Evolutionary conservation across 371 early-diverging fungal species (phyloP).

Genomic region (Chytridiales sp.): DNA sequence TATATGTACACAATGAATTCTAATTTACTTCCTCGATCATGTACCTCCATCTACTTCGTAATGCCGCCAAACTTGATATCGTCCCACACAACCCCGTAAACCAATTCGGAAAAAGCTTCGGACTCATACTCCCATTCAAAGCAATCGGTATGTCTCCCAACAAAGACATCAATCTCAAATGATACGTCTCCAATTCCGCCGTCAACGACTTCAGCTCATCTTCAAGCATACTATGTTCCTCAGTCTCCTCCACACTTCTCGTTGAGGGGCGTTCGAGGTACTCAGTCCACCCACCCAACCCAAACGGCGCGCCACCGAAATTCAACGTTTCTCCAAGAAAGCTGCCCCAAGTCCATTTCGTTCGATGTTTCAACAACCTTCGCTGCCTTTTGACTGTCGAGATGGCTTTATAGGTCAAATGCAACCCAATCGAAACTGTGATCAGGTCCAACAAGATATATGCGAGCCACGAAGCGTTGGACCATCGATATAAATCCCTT

Average conservation of each 20-base stretch:
- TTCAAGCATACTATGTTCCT: constrained; percentile 18
- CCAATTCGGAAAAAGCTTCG: constrained; percentile 13
- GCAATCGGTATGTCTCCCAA: constrained; percentile 14
- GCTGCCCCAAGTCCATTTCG: neutral
- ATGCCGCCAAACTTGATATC: constrained; percentile 8
- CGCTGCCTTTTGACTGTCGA: constrained; percentile 8
- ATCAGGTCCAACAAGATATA: constrained; percentile 7
- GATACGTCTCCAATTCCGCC: constrained; percentile 6
- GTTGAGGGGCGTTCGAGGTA: too few species aligned
- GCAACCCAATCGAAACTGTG: neutral
- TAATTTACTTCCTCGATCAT: neutral
- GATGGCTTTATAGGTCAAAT: neutral
- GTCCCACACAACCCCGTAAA: constrained; percentile 3
- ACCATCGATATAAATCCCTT: neutral
- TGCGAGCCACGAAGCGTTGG: constrained; percentile 14
- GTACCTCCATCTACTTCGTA: constrained; percentile 6
- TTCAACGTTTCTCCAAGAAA: constrained; percentile 7
- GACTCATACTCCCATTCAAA: neutral
- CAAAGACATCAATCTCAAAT: neutral
- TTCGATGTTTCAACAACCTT: neutral
- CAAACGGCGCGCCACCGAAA: neutral
- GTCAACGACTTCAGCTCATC: constrained; percentile 10
- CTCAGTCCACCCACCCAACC: neutral
- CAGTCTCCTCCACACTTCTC: constrained; percentile 8
- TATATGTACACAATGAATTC: neutral